These are phyloP conservation scores for Colletotrichum sansevieriae DNA, from an alignment of 2,329 filamentous ascomycete genomes.

Conservation along the genomic window DNA sequence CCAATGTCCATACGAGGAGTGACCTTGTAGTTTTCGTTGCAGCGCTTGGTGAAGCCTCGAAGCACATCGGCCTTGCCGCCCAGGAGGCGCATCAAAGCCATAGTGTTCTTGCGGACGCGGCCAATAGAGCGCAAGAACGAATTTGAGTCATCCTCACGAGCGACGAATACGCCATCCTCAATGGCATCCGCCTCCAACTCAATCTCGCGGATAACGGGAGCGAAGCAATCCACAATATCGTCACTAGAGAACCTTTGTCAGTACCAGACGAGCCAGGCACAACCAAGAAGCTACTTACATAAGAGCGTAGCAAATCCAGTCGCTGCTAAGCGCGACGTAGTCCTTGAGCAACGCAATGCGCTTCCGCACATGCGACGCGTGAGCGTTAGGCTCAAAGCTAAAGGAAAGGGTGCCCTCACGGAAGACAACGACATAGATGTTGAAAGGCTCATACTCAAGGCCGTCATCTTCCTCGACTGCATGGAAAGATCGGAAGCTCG, in stretches of 20 bases:
- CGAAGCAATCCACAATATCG: conserved; percentile 96
- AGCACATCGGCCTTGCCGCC: conserved; percentile 98
- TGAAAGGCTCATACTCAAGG: conserved; percentile 91
- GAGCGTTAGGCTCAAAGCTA: conserved; percentile 88
- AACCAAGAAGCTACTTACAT: conserved; percentile 71
- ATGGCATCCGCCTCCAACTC: conserved; percentile 92
- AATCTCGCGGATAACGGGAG: conserved; percentile 87
- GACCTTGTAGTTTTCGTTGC: conserved; percentile 96
- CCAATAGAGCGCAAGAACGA: conserved; percentile 89
- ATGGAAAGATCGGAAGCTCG: conserved; percentile 91
- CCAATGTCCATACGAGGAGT: conserved; percentile 97
- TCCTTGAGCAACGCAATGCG: conserved; percentile 94
- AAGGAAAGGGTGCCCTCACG: conserved; percentile 95
- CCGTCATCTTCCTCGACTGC: conserved; percentile 80
- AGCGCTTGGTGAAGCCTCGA: conserved; percentile 96
- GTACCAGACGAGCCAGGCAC: no score
- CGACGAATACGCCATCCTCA: conserved; percentile 94
- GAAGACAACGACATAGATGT: conserved; percentile 97
- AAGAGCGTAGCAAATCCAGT: conserved; percentile 99
- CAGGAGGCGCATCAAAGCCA: conserved; percentile 90
- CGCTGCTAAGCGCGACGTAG: conserved; percentile 92
- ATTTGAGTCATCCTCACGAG: conserved; percentile 91
- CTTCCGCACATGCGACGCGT: conserved; percentile 89
- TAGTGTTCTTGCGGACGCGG: conserved; percentile 91
- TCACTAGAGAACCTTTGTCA: conserved; percentile 66